Base-by-base conservation (phyloP, 495 filamentous ascomycete species). In the Lasiosphaeria ovina region DNA sequence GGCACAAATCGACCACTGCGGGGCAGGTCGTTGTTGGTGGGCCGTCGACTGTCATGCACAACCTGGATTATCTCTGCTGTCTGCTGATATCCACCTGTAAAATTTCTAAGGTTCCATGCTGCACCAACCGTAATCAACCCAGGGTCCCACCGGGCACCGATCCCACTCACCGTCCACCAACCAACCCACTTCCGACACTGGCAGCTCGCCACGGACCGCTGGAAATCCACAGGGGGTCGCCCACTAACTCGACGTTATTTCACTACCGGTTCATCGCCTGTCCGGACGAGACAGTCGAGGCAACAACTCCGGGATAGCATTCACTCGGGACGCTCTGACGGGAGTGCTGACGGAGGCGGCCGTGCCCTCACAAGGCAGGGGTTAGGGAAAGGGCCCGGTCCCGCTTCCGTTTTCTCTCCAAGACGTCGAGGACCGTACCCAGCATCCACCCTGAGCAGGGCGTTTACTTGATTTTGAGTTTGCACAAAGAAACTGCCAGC, bases 231-330 rank as follows among this genome's bases (percentile, higher is more conserved):
- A 9, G 34, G n/a, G 16, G 44, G 31, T 40, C 7, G 42, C 14
- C 55, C 24, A 24, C 24, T 24, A 24, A 24, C 24, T 24, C 24
- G 24, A 24, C 24, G 24, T 24, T 24, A 24, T 24, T 24, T 24
- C 24, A 34, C 55, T 57, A 57, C 40, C 40, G 35, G 55, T 57
- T 35, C 17, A 49, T 49, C 55, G 49, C 35, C 55, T 35, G 32
- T 4, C n/a, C 31, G 17, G 35, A 34, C 34, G 34, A 58, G n/a
- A 57, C 55, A 36, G 55, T 33, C 55, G 14, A 10, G 32, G 53
- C 49, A 51, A 51, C 49, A 51, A 3, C 32, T 32, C 49, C 49
- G 49, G 16, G 44, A 47, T n/a, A 14, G 12, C 12, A 11, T 47
- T 47, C 44, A n/a, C 44, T 47, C 44, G 11, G 44, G 12, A 47